Base-by-base conservation (phyloP, 306 rosid species). In the Begonia loranthoides region DNA sequence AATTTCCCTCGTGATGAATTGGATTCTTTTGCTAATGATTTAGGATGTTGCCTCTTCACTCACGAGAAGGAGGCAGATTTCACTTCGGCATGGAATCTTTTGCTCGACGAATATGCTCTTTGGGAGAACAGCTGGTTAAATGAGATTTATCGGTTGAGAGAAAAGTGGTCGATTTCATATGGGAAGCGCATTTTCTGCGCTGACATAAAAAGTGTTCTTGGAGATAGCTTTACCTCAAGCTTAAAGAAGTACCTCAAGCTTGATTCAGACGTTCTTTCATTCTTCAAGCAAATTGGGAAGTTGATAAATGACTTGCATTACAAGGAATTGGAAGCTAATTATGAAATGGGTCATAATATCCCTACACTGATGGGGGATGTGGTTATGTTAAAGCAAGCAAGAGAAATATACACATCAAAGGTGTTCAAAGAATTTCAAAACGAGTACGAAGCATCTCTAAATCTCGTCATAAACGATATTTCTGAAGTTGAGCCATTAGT, bases 271-370 rank as follows among this genome's bases (percentile, higher is more conserved):
- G 66, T 68, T 57, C 61, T 70, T 54, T 57, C 68, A 5, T 62
- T 80, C 54, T 45, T 73, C 66, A 76, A 80, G 69, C 43, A 76
- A 70, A 75, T 76, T 12, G 74, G 56, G 11, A 80, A 70, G 59
- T 57, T 73, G 58, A 65, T 65, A 58, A 63, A 62, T 62, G 80
- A 73, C 50, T 70, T 74, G 77, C 73, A 61, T 65, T 76, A 79
- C 63, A 79, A 67, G 60, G 87, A 79, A 59, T 51, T 79, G 54
- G 72, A 80, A 68, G 76, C 78, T 50, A 80, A 73, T 62, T 73
- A 67, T 57, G 73, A 64, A 38, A 73, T 70, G 70, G 68, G 43
- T 58, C 76, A 61, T 40, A 60, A 4, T 49, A 70, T 69, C 55
- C 80, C 87, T 36, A 65, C 61, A 3, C 52, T 80, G 38, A 62